Evolutionary conservation across 2,329 filamentous ascomycete species (phyloP), one percentile per base, ranked within the genome.

Genomic region (Bisporella sp.): DNA sequence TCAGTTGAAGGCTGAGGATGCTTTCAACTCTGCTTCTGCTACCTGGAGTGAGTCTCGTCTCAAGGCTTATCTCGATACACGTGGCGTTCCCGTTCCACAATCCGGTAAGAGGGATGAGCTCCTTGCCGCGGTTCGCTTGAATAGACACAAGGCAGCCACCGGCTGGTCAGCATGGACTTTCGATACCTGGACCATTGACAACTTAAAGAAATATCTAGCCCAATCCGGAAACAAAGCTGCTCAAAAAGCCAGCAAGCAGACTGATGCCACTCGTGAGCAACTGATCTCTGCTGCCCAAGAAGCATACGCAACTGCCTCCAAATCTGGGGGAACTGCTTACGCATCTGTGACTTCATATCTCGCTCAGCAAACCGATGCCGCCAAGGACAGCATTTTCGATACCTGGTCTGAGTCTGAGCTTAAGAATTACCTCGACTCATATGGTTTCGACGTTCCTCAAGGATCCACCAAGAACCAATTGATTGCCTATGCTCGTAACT

Each of bases 361-460:
- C 3, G 71, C 83, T 7, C 71, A 81, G 52, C 81, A 81, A 31
- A 88, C 87, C 4, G 77, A 77, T 50, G 64, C 77, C 7, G 84
- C 75, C 45, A 89, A 88, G 71, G 73, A 81, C 45, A 74, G 69
- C 29, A 73, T 78, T 1, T 92, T 92, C 56, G 81, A 89, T 47
- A 79, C 79, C 1, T 92, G 87, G 87, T 85, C 75, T 29, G 72
- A 76, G 46, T 77, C 74, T 40, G 60, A 92, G 30, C 73, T 93
- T 54, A 91, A 92, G 74, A 72, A 79, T 1, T 92, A 91, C 62
- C 78, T 92, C 5, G 87, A 92, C 64, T 85, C 81, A 54, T 92
- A 89, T 57, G 88, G 88, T 37, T 72, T 92, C 40, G 51, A 57
- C 2, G 62, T 62, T 39, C 61, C 59, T 42, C 62, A 66, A 57